Base-by-base conservation (phyloP, 2,329 filamentous ascomycete species). In the Akanthomyces lecanii region DNA sequence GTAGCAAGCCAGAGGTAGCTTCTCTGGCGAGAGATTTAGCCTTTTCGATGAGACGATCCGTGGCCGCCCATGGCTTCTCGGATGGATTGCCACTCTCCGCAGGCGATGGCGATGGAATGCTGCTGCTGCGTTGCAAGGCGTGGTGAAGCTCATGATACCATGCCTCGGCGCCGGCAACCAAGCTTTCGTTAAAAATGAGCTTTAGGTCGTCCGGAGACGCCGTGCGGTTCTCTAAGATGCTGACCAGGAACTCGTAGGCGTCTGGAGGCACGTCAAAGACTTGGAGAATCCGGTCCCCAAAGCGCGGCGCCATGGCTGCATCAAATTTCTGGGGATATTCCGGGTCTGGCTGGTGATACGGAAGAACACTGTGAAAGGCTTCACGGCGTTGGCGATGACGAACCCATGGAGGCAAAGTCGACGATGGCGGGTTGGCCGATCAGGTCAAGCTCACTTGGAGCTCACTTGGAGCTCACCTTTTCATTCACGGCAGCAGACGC, bases 191-290 rank as follows among this genome's bases (percentile, higher is more conserved):
- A 30, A 73, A 65, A 38, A 77, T 67, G 42, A 61, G 28, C 60
- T 69, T 62, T n/a, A 64, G 63, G 56, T 77, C 73, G 18, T 66
- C 58, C 5, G 33, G 50, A n/a, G 73, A 65, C n/a, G 69, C 67
- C 23, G 59, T 61, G 18, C 65, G 44, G 5, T 70, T 69, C 30
- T 72, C 68, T 44, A 77, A 63, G 44, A 76, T 59, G 58, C 71
- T 67, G 48, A 69, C 66, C 21, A 78, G 67, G 60, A 74, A 76
- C 23, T 71, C 69, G 38, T 66, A 66, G 51, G 68, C 67, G 8
- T 74, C 71, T 42, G 71, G 67, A 53, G 68, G 63, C 11, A 74
- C 71, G 58, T 77, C 71, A 62, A 78, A 78, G 14, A 69, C 66
- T 21, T 64, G 66, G 33, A 76, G 68, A 33, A 73, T 55, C 54